Conservation (phyloP, 805 yeast genomes). For the Saccharomyces paradoxus region DNA sequence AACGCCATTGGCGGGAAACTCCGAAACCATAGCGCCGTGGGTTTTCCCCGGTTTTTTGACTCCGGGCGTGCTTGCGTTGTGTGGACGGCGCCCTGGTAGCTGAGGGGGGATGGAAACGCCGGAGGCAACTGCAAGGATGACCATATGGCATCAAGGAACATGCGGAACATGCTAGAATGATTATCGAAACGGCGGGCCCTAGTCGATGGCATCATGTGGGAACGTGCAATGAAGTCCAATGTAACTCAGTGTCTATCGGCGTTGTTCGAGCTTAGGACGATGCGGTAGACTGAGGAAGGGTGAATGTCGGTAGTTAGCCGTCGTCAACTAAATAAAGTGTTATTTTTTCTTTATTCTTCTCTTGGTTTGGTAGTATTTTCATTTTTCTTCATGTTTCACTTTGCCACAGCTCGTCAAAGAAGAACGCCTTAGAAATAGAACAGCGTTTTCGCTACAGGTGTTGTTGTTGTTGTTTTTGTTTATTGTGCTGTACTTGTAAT, state of each 20-base stretch:
- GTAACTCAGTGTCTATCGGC: neutral
- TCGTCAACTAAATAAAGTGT: neutral
- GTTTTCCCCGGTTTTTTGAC: neutral
- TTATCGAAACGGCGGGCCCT: neutral
- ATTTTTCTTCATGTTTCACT: neutral
- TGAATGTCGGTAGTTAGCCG: neutral
- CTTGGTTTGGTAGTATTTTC: neutral
- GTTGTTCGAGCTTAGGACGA: neutral
- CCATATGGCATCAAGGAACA: neutral
- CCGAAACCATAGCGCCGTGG: neutral
- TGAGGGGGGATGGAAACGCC: neutral
- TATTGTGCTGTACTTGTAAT: neutral
- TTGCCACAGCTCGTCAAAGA: neutral
- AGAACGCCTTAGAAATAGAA: neutral
- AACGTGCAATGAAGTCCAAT: neutral
- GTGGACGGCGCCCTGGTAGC: neutral
- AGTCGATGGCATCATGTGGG: neutral
- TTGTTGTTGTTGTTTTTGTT: neutral
- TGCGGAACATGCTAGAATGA: neutral
- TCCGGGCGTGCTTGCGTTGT: neutral
- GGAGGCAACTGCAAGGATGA: neutral
- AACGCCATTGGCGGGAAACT: neutral
- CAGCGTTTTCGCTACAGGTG: neutral
- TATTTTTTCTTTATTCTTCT: neutral
- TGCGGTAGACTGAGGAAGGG: neutral